Conservation (phyloP, 805 yeast species). For the Kockiozyma suomiensis region DNA sequence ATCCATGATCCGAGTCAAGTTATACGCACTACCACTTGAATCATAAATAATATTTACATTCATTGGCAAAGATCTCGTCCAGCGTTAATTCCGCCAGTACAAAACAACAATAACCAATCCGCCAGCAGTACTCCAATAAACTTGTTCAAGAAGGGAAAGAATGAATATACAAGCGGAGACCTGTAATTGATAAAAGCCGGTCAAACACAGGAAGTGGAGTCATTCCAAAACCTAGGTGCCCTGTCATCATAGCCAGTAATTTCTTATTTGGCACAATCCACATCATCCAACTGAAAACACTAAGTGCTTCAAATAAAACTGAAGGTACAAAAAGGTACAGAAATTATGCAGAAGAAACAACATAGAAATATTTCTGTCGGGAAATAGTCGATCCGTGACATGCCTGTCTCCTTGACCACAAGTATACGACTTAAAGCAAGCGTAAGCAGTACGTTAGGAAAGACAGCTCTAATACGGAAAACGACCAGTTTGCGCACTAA, state of each 20-base stretch:
- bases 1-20: slow-evolving; percentile 52
- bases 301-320: slow-evolving; percentile 60
- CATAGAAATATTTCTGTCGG: slow-evolving; percentile 54
- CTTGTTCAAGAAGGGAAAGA: slow-evolving; percentile 44
- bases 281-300: slow-evolving; percentile 59
- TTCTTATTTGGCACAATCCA: slow-evolving; percentile 59
- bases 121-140: slow-evolving; percentile 44
- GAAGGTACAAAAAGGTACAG: slow-evolving; percentile 66
- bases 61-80: slow-evolving; percentile 56
- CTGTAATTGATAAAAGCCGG: slow-evolving; percentile 42
- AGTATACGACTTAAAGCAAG: slow-evolving; percentile 55
- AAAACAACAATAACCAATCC: slow-evolving; percentile 39
- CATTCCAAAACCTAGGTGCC: slow-evolving; percentile 48
- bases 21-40: slow-evolving; percentile 43
- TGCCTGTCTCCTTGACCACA: slow-evolving; percentile 48
- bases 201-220: slow-evolving; percentile 53
- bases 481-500: slow-evolving; percentile 59
- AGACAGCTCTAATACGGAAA: slow-evolving; percentile 51
- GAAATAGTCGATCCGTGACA: slow-evolving; percentile 65
- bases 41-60: slow-evolving; percentile 47
- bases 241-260: slow-evolving; percentile 54
- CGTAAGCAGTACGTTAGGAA: slow-evolving; percentile 54
- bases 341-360: slow-evolving; percentile 48
- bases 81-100: slow-evolving; percentile 52
- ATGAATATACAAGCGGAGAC: slow-evolving; percentile 53